Evolutionary conservation across 78 protist species (phyloP).

Genomic region (Tieghemostelium lacteum): DNA sequence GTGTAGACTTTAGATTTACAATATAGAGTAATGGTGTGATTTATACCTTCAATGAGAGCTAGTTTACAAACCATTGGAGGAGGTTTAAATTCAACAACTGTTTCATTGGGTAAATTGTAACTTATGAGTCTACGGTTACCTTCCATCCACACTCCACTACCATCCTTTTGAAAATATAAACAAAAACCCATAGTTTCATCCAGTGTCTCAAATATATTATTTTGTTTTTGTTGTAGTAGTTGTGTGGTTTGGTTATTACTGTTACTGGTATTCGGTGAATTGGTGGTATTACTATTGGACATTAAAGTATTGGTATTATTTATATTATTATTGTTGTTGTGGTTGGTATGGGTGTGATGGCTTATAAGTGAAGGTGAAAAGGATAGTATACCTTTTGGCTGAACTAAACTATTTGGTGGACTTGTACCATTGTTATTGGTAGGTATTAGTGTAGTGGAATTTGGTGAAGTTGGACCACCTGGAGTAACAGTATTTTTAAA

Average conservation of each 20-base stretch:
- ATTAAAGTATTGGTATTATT: neutral
- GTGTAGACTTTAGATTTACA: slow-evolving; percentile 27
- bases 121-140: slow-evolving; percentile 47
- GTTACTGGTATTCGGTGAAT: neutral
- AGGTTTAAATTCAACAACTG: slow-evolving; percentile 73
- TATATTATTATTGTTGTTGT: neutral
- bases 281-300: neutral
- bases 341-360: neutral
- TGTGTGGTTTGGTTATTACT: neutral
- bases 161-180: slow-evolving; percentile 61
- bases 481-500: neutral
- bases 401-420: too few species aligned
- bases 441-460: too few species aligned
- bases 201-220: slow-evolving; percentile 20
- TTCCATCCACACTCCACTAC: slow-evolving; percentile 80
- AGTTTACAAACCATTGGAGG: slow-evolving; percentile 55
- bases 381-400: neutral
- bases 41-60: slow-evolving; percentile 41
- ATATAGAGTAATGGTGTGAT: slow-evolving; percentile 28
- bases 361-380: neutral
- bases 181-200: slow-evolving; percentile 42
- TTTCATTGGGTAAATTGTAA: slow-evolving; percentile 67
- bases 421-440: too few species aligned
- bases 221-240: slow-evolving; percentile 6
- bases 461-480: neutral